These are phyloP conservation scores for Ottelia alismoides DNA, from an alignment of 106 monocot species.

Conservation along the genomic window DNA sequence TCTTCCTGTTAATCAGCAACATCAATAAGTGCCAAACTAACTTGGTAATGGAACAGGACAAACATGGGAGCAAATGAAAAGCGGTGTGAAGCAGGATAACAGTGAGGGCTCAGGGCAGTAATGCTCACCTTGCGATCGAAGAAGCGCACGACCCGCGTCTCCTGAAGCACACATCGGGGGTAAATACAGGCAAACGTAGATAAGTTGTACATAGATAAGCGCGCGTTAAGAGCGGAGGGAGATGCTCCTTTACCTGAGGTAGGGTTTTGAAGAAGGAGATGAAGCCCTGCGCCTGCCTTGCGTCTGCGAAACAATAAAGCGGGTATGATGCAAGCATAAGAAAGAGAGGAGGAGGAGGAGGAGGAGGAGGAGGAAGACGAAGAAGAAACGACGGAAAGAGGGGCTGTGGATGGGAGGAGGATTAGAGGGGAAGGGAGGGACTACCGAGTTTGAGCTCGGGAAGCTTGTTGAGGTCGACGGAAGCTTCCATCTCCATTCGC, in stretches of 20 bases:
- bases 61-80: too few relatives aligned
- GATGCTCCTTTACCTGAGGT: constrained; percentile 36
- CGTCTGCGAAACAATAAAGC: constrained; percentile 36
- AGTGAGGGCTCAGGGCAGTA: too few relatives aligned
- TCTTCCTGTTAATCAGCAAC: too few relatives aligned
- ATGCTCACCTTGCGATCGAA: constrained; percentile 93
- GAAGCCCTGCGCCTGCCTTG: constrained; percentile 88
- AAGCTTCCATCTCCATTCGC: constrained; percentile 10
- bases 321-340: neutral
- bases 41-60: too few relatives aligned
- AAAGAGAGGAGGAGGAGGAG: neutral
- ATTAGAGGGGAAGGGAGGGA: neutral
- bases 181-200: neutral
- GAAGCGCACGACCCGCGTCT: constrained; percentile 73
- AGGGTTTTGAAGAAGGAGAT: constrained; percentile 90
- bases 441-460: constrained; percentile 92
- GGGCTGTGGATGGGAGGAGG: neutral
- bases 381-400: neutral
- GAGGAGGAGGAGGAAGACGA: neutral
- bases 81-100: too few relatives aligned
- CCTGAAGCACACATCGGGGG: constrained; percentile 23
- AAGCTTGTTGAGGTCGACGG: constrained; percentile 38
- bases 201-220: too few relatives aligned
- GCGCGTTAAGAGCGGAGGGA: neutral
- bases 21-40: too few relatives aligned